A percentile compares a stretch with the other conserved stretches of the same genome.
These are phyloP conservation scores for Umbelopsis isabellina DNA, from an alignment of 192 early-diverging fungal species.

Conservation along the genomic window DNA sequence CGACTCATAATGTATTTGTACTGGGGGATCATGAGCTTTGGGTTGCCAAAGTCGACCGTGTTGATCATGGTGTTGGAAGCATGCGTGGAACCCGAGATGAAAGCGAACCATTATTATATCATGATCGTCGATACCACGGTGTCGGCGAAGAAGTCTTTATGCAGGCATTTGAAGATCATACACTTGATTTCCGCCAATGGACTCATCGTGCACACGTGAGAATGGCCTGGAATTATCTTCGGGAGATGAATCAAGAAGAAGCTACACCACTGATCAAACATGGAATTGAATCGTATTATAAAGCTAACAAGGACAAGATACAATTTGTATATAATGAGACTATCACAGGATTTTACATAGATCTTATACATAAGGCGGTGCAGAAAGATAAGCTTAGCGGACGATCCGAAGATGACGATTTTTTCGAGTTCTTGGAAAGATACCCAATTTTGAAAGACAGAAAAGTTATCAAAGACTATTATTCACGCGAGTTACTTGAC, in stretches of 20 bases:
- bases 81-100: slow-evolving; percentile 34
- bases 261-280: slow-evolving; percentile 35
- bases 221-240: slow-evolving; percentile 49
- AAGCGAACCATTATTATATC: slow-evolving; percentile 47
- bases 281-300: slow-evolving; percentile 29
- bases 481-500: slow-evolving; percentile 29
- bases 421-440: slow-evolving; percentile 38
- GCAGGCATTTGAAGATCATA: slow-evolving; percentile 35
- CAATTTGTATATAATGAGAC: slow-evolving; percentile 37
- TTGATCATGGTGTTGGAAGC: slow-evolving; percentile 56
- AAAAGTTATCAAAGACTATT: slow-evolving; percentile 34
- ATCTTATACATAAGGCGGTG: slow-evolving; percentile 29
- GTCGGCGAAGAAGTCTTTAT: slow-evolving; percentile 52
- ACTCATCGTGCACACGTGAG: slow-evolving; percentile 45
- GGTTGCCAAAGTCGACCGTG: slow-evolving; percentile 59
- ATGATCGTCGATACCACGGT: slow-evolving; percentile 52
- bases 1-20: slow-evolving; percentile 43
- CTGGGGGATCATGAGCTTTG: slow-evolving; percentile 70
- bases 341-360: slow-evolving; percentile 42
- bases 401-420: slow-evolving; percentile 29
- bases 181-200: slow-evolving; percentile 33
- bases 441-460: slow-evolving; percentile 35
- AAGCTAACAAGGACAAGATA: slow-evolving; percentile 16
- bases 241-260: slow-evolving; percentile 29
- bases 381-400: neutral